phyloP scores from a whole-genome alignment of 2,329 filamentous ascomycete species.

The Alternaria consortialis region DNA sequence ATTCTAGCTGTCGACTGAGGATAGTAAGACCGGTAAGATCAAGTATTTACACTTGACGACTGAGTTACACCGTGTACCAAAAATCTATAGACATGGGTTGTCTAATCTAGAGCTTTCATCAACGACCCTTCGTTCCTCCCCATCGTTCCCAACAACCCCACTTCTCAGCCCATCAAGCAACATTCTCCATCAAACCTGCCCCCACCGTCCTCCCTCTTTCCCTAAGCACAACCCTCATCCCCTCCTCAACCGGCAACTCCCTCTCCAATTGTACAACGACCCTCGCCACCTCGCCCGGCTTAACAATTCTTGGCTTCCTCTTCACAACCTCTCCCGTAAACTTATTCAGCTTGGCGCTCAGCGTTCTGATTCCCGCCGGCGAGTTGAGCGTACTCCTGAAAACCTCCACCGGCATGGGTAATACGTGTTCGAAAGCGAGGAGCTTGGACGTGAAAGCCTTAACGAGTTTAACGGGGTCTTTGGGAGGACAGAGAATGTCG shows the following conservation, averaged over 20 bases:
- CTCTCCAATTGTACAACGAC: slow-evolving; percentile 77
- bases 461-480: slow-evolving; percentile 72
- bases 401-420: slow-evolving; percentile 89
- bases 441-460: slow-evolving; percentile 83
- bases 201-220: slow-evolving; percentile 85
- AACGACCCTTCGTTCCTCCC: neutral
- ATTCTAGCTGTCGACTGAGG: too few relatives aligned
- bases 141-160: neutral
- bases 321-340: slow-evolving; percentile 76
- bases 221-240: slow-evolving; percentile 81
- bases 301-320: slow-evolving; percentile 85
- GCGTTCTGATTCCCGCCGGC: slow-evolving; percentile 74
- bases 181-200: slow-evolving; percentile 78
- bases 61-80: neutral
- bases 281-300: slow-evolving; percentile 79
- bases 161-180: slow-evolving; percentile 17
- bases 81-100: too few relatives aligned
- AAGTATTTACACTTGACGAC: too few relatives aligned
- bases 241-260: slow-evolving; percentile 80
- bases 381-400: slow-evolving; percentile 85
- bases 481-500: slow-evolving; percentile 81
- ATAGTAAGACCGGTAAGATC: too few relatives aligned
- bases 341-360: slow-evolving; percentile 82
- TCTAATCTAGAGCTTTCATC: neutral
- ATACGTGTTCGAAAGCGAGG: slow-evolving; percentile 86